Evolutionary conservation across 2,329 filamentous ascomycete species (phyloP).

Genomic region (Pseudogymnoascus sp.): DNA sequence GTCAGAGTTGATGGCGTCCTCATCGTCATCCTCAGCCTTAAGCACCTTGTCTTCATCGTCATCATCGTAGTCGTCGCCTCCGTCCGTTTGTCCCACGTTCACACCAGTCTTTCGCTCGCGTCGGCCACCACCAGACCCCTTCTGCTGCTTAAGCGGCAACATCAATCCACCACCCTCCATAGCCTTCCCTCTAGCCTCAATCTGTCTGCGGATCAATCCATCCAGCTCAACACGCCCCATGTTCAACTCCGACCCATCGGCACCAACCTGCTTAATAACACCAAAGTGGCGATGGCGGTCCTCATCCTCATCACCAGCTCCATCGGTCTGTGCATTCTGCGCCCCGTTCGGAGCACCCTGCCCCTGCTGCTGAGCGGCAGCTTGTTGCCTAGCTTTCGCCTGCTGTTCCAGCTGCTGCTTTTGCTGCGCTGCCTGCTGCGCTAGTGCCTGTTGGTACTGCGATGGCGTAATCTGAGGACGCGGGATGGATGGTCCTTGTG

Average conservation of each 20-base stretch:
- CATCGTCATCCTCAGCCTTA: slow-evolving; percentile 58
- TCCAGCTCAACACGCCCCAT: slow-evolving; percentile 59
- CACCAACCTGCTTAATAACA: slow-evolving; percentile 50
- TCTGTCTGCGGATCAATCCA: slow-evolving; percentile 58
- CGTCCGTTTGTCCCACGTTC: slow-evolving; percentile 41
- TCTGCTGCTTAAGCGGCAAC: slow-evolving; percentile 51
- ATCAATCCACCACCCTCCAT: slow-evolving; percentile 72
- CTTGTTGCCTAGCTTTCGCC: slow-evolving; percentile 12
- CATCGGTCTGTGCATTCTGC: slow-evolving; percentile 64
- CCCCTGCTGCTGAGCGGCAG: slow-evolving; percentile 25
- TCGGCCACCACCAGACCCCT: slow-evolving; percentile 22
- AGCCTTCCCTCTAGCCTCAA: slow-evolving; percentile 55
- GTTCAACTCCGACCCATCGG: slow-evolving; percentile 45
- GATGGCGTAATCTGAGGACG: slow-evolving; percentile 12
- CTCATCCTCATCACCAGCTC: slow-evolving; percentile 50
- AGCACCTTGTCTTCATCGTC: slow-evolving; percentile 43
- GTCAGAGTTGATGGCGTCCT: slow-evolving; percentile 97
- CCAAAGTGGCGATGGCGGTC: slow-evolving; percentile 34
- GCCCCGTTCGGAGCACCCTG: slow-evolving; percentile 34
- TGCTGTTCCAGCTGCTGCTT: slow-evolving; percentile 26
- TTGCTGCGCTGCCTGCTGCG: slow-evolving; percentile 28
- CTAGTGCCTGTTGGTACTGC: slow-evolving; percentile 22
- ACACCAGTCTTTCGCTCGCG: slow-evolving; percentile 9
- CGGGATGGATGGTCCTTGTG: slow-evolving; percentile 19
- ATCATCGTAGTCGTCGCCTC: slow-evolving; percentile 50